Conservation (phyloP, 441 rosid genomes). For the Brassica balearica region DNA sequence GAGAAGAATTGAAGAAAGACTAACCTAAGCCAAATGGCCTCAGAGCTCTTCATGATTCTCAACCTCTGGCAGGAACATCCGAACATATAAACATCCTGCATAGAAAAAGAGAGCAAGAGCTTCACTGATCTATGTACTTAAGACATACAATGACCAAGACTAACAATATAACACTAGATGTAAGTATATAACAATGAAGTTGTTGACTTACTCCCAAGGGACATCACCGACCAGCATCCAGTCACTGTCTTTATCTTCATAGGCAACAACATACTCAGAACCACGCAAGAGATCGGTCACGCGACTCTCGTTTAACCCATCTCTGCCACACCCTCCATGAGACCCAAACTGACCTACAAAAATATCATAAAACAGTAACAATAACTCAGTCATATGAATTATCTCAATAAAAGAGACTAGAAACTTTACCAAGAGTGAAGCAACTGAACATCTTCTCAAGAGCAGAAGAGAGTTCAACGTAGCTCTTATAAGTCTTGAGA, state of each 20-base stretch:
- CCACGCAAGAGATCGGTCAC: too few species aligned
- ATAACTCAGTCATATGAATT: background rate
- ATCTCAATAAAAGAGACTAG: background rate
- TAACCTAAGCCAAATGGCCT: constrained; percentile 73
- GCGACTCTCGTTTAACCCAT: too few species aligned
- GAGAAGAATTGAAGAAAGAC: constrained; percentile 13
- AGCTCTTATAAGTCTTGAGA: constrained; percentile 67
- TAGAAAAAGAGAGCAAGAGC: constrained; percentile 21
- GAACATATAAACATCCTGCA: constrained; percentile 71
- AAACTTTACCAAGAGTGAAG: constrained; percentile 63
- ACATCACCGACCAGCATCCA: constrained; percentile 95
- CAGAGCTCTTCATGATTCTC: constrained; percentile 83
- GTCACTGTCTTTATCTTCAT: too few species aligned
- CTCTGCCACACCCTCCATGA: constrained; percentile 49
- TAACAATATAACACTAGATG: background rate
- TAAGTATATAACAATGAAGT: background rate
- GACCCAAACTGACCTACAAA: constrained; percentile 67
- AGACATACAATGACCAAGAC: constrained; percentile 9
- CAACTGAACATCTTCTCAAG: constrained; percentile 79
- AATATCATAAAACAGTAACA: background rate
- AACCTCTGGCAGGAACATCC: constrained; percentile 56
- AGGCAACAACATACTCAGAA: too few species aligned
- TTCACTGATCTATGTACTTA: background rate
- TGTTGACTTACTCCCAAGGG: constrained; percentile 82
- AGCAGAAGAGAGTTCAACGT: constrained; percentile 66